Evolutionary conservation across 2,329 filamentous ascomycete genomes (phyloP), one percentile per base, ranked within the genome.

Genomic region (Colletotrichum horii): DNA sequence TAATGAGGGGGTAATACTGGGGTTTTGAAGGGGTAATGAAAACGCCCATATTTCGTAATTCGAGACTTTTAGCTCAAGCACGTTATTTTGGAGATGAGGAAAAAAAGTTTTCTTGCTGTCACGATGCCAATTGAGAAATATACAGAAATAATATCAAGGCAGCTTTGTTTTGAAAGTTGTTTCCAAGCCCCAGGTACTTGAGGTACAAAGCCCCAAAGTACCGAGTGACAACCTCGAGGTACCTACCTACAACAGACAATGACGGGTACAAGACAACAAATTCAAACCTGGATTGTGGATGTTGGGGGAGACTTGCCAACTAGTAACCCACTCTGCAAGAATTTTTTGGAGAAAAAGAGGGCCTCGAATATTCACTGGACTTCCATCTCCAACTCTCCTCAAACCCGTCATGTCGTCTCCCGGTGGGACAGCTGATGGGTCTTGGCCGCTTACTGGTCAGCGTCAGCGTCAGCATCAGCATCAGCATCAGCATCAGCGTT

Each of bases 21-120:
- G 73, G 73, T 75, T 75, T 75, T 28, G 69, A 75, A 34, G 73
- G 73, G 73, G 73, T 75, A 75, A 75, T 75, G 73, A 62, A 75
- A 75, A 75, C 73, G 62, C 55, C 56, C 64, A 58, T 68, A 75
- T 75, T 68, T 75, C 73, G 73, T 75, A 75, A 75, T 75, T 56
- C 70, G 62, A 73, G n/a, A 64, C 69, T 62, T 64, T 68, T 66
- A 73, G 73, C 64, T 73, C 64, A 43, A 75, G 69, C 73, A 75
- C 73, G 70, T 60, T 75, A 75, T 68, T 75, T 75, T 71, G n/a
- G 61, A 19, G 56, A 28, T 68, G 55, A 48, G 14, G 26, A 28
- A 19, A 28, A 64, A 67, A 64, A n/a, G 8, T 16, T 62, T 71
- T 66, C 24, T 38, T 24, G 24, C 24, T 30, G 26, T 75, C 62